Evolutionary conservation across 2,329 filamentous ascomycete genomes (phyloP).

Genomic region (Rhexocercosporidium sp.): DNA sequence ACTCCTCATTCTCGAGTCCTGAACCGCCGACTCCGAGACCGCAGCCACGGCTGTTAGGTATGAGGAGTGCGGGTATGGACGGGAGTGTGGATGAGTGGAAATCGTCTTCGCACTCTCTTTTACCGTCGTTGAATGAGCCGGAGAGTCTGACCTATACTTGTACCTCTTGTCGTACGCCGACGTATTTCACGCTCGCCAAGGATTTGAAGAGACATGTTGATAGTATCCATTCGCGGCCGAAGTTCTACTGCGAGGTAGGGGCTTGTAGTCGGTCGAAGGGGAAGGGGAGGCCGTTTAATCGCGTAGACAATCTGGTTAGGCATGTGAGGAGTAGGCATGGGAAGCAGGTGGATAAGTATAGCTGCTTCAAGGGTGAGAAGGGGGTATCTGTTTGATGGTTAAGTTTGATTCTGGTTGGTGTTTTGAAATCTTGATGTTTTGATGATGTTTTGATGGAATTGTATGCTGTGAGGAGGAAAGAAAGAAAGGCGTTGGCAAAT

Average conservation of each 20-base stretch:
- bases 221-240: conserved; percentile 8
- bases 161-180: conserved; percentile 5
- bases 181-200: conserved; percentile 12
- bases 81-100: not conserved
- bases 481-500: not conserved
- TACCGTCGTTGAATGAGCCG: not conserved
- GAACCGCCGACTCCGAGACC: not conserved
- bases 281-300: conserved; percentile 8
- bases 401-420: not conserved
- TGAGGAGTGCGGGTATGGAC: not conserved
- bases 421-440: no score
- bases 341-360: not conserved
- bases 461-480: not conserved
- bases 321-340: conserved; percentile 15
- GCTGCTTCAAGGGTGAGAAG: not conserved
- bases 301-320: conserved; percentile 9
- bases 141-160: conserved; percentile 1
- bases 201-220: conserved; percentile 17
- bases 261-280: conserved; percentile 7
- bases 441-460: not conserved
- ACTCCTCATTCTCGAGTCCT: not conserved
- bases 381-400: not conserved
- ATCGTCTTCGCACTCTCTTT: not conserved
- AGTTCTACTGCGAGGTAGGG: conserved; percentile 4
- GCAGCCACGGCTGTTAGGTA: not conserved